A percentile compares a stretch with the other conserved stretches of the same genome.
phyloP scores from a whole-genome alignment of 2,329 filamentous ascomycete genomes.

The Sphaerostilbella broomeana region DNA sequence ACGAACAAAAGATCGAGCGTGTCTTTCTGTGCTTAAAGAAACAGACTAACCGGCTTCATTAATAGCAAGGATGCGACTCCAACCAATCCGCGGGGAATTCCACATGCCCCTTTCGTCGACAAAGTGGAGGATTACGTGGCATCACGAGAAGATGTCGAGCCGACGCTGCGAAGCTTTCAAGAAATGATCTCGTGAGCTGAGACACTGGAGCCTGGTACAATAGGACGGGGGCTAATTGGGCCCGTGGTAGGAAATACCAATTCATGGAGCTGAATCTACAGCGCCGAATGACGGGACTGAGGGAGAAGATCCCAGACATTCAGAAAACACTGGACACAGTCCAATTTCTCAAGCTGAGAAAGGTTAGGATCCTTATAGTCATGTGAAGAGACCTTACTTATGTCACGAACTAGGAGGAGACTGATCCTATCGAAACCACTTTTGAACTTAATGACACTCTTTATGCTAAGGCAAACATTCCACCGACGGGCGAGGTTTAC shows the following conservation, averaged over 20 bases:
- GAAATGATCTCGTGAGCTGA: constrained; percentile 80
- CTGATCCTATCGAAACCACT: constrained; percentile 76
- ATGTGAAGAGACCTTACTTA: constrained; percentile 15
- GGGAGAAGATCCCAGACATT: constrained; percentile 96
- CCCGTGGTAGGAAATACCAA: constrained; percentile 76
- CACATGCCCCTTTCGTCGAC: constrained; percentile 78
- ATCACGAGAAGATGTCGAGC: constrained; percentile 70
- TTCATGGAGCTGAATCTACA: constrained; percentile 98
- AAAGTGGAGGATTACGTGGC: constrained; percentile 83
- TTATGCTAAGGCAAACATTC: constrained; percentile 79
- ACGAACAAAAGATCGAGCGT: constrained; percentile 16
- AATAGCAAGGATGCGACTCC: constrained; percentile 42
- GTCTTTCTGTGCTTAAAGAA: too few species aligned
- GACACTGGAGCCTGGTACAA: neutral
- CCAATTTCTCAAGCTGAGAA: constrained; percentile 70
- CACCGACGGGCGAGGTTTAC: constrained; percentile 83
- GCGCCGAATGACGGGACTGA: constrained; percentile 70
- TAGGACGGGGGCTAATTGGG: constrained; percentile 12
- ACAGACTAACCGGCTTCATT: constrained; percentile 7
- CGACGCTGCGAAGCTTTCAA: constrained; percentile 75
- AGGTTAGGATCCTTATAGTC: constrained; percentile 52
- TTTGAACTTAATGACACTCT: constrained; percentile 97
- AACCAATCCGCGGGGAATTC: constrained; percentile 78
- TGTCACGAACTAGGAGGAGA: constrained; percentile 34
- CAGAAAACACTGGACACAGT: constrained; percentile 93